Evolutionary conservation across 805 yeast genomes (phyloP).

Genomic region (Candida alai): DNA sequence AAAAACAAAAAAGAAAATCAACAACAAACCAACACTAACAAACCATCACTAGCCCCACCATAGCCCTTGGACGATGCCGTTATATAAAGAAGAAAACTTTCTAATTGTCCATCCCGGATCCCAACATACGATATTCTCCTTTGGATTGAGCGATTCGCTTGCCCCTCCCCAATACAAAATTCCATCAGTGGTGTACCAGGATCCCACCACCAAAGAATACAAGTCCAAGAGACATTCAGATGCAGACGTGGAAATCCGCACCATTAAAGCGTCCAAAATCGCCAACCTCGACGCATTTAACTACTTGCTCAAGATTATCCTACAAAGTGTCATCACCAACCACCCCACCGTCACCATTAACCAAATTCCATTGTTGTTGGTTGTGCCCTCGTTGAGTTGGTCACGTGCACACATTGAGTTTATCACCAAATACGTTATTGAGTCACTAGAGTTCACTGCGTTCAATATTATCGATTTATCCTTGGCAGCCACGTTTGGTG

Average conservation of each 20-base stretch:
- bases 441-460: constrained; percentile 65
- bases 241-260: constrained; percentile 44
- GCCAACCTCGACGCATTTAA: constrained; percentile 67
- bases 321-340: constrained; percentile 34
- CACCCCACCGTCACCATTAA: constrained; percentile 47
- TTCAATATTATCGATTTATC: constrained; percentile 67
- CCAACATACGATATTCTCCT: constrained; percentile 64
- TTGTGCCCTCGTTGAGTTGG: constrained; percentile 64
- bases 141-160: constrained; percentile 74
- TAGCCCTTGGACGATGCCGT: constrained; percentile 29
- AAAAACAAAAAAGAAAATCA: constrained; percentile 3
- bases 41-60: not conserved
- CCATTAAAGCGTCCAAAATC: constrained; percentile 63
- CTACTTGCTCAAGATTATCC: constrained; percentile 48
- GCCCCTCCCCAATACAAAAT: constrained; percentile 71
- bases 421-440: constrained; percentile 73
- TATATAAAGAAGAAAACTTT: constrained; percentile 42
- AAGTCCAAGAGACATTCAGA: constrained; percentile 33
- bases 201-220: constrained; percentile 33
- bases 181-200: constrained; percentile 71
- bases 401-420: constrained; percentile 61
- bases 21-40: too few species aligned
- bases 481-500: constrained; percentile 69
- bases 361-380: constrained; percentile 68
- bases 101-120: constrained; percentile 79